Percentiles rank a stretch among this genome's conserved stretches.
phyloP scores from a whole-genome alignment of 2,329 filamentous ascomycete species.

The Trichoderma endophyticum region DNA sequence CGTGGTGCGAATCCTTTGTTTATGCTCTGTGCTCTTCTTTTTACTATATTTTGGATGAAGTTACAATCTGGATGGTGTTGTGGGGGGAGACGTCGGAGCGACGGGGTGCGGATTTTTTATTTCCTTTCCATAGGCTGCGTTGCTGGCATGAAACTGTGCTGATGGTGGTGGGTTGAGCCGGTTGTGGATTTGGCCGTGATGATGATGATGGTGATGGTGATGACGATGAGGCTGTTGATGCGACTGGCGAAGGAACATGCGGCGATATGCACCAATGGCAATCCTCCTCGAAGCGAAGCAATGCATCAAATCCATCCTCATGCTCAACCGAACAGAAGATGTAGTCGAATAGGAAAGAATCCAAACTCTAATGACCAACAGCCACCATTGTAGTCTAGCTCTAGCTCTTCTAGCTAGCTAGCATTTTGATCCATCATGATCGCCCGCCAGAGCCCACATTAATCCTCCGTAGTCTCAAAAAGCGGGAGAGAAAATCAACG shows the following conservation, averaged over 20 bases:
- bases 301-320: background rate
- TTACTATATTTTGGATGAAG: background rate
- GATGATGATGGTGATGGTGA: background rate
- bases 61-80: background rate
- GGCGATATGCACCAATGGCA: background rate
- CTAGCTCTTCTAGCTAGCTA: background rate
- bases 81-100: background rate
- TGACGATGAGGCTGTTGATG: background rate
- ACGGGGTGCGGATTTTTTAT: background rate
- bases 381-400: background rate
- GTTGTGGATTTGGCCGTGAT: background rate
- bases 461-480: background rate
- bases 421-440: background rate
- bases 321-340: too few relatives aligned
- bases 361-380: background rate
- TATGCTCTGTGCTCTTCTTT: background rate
- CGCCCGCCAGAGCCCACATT: background rate
- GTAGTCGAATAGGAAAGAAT: background rate
- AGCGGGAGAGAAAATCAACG: background rate
- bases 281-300: background rate
- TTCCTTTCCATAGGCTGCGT: background rate
- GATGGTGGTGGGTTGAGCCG: background rate
- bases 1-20: background rate
- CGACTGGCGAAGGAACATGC: background rate
- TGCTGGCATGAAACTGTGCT: background rate